These are phyloP conservation scores for Syzygium grande DNA, from an alignment of 345 rosid species.

Conservation along the genomic window DNA sequence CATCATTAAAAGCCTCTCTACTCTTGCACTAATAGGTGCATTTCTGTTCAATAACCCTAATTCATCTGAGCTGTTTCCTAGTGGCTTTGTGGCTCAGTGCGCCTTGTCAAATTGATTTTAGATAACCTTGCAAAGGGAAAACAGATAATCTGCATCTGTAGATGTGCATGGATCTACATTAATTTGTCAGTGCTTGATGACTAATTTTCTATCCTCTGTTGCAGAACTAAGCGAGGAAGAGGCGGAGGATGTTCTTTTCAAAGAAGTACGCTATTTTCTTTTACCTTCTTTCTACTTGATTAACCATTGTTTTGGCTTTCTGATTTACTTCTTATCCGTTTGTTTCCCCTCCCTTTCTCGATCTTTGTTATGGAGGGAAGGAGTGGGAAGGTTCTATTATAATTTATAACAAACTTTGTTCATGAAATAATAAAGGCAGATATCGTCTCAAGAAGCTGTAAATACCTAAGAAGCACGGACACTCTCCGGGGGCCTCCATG, in stretches of 20 bases:
- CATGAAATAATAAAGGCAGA: not conserved
- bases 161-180: not conserved
- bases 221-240: constrained; percentile 70
- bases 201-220: not conserved
- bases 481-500: too few relatives aligned
- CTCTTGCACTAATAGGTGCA: not conserved
- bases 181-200: not conserved
- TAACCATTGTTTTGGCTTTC: not conserved
- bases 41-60: not conserved
- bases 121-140: not conserved
- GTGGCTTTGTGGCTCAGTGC: not conserved
- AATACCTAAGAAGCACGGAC: not conserved
- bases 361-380: not conserved
- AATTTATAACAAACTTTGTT: not conserved
- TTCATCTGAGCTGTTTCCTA: not conserved
- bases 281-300: not conserved
- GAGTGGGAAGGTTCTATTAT: not conserved
- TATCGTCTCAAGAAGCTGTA: not conserved
- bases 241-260: constrained; percentile 87
- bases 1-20: not conserved
- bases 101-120: not conserved
- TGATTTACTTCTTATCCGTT: not conserved
- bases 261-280: constrained; percentile 37
- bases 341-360: not conserved
- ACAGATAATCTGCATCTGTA: not conserved